Base-by-base conservation (phyloP, 371 early-diverging fungal species). In the Mucor racemosus region DNA sequence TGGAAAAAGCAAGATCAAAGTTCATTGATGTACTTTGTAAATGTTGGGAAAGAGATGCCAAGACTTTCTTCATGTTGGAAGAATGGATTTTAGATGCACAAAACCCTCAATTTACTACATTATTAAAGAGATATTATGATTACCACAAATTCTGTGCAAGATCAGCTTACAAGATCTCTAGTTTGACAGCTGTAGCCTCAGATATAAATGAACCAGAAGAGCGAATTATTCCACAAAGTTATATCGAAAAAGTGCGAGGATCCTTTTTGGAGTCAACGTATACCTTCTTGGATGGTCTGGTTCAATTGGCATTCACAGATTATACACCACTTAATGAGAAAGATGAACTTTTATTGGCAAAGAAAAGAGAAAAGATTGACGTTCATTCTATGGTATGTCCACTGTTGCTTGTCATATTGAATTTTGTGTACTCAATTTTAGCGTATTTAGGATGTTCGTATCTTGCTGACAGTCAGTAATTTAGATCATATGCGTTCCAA, bases 71-170 rank as follows among this genome's bases (percentile, higher is more conserved):
- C 61, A 76, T 86, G 64, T 87, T 93, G 68, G 97, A 97, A 75
- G 95, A 92, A 60, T 97, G 96, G 96, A 73, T 88, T 0, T 76
- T 94, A 54, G 92, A 94, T 48, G 80, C 90, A 0, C 93, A 91
- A 33, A 84, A 86, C 33, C 79, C 87, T 14, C 89, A 91, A 62
- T 80, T 86, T 10, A 92, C 94, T 0, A 73, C 79, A 14, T 72
- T 90, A 48, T 69, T 89, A 58, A 80, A 86, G 15, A 86, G 89
- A 33, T 92, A 90, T 59, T 91, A 90, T 60, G 84, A 88, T 15
- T 91, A 91, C 35, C 87, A 88, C 62, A 92, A 91, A 58, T 87
- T 87, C 70, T 85, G 89, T 67, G 81, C 92, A 7, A 77, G 91
- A 40, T 85, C 87, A 6, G 87, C 87, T 0, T 81, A 82, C 68